Base-by-base conservation (phyloP, 1,284 basidiomycete genomes). In the Malassezia pachydermatis region DNA sequence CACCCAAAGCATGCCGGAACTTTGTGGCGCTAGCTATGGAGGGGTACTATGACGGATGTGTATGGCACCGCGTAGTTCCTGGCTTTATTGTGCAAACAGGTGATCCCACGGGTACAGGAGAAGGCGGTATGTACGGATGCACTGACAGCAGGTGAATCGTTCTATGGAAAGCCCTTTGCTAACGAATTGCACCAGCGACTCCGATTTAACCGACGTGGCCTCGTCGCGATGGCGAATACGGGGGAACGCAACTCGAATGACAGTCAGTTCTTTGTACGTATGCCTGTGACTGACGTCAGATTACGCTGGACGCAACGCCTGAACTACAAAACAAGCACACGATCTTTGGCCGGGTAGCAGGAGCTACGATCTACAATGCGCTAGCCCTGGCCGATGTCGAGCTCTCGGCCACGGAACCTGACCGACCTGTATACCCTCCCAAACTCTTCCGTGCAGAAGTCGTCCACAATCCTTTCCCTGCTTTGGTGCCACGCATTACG, bases 401-500 rank as follows among this genome's bases (percentile, higher is more conserved):
- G 73, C 75, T 92, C 40, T 58, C 62, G 0, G 45, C 45, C 5
- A 48, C 57, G 0, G 80, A 78, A 36, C 81, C 85, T 42, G 87
- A 86, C 61, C 76, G 82, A 42, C 92, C 92, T 1, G 70, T 89
- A 42, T 90, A 92, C 17, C 88, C 92, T 0, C 88, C 89, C 0
- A 89, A 86, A 67, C 86, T 98, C 67, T 83, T 82, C 57, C 79
- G 78, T 1, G 77, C 92, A 30, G 79, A 82, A 14, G 86, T 95
- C 46, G 67, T 89, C 13, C 87, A 94, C 49, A 92, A 95, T 66
- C 90, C 92, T 0, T 96, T 94, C 67, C 80, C 83, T 40, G 89
- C 96, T 66, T 92, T 96, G 58, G 79, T 89, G 23, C 90, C 92
- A 1, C 82, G 92, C n/a, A 94, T 95, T 57, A 98, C 92, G 0